Conservation (phyloP, 2,329 filamentous ascomycete species). For the Alternaria atra region DNA sequence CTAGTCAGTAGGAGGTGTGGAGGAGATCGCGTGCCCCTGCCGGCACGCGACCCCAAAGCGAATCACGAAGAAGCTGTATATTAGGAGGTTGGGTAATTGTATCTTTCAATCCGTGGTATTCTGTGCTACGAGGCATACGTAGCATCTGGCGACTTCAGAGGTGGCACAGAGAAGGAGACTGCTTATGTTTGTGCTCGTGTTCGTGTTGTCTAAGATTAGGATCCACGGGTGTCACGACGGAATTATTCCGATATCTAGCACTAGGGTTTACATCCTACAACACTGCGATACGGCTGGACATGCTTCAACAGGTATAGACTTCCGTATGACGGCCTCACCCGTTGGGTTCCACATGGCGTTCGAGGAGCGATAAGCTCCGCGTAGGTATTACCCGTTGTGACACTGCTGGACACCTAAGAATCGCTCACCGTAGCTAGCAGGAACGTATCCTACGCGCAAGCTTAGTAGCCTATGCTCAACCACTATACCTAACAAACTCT, state of each 20-base stretch:
- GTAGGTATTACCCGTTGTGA: background rate
- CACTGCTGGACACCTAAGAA: background rate
- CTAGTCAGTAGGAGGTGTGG: slow-evolving; percentile 9
- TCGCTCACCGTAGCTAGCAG: background rate
- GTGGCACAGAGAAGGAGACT: background rate
- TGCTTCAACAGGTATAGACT: slow-evolving; percentile 21
- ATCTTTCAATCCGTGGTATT: background rate
- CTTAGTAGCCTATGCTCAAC: background rate
- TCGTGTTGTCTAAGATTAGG: background rate
- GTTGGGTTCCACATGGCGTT: slow-evolving; percentile 6
- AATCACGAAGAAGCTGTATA: background rate
- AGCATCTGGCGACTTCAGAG: background rate
- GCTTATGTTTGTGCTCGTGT: background rate
- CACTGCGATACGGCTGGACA: slow-evolving; percentile 18
- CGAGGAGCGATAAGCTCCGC: slow-evolving; percentile 4
- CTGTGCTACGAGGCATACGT: background rate
- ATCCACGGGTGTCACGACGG: background rate
- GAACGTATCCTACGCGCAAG: background rate
- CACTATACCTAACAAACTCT: background rate
- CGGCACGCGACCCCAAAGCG: background rate
- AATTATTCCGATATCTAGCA: slow-evolving; percentile 15
- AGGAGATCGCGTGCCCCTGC: slow-evolving; percentile 4
- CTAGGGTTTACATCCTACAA: slow-evolving; percentile 9
- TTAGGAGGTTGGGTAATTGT: background rate
- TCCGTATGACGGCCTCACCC: slow-evolving; percentile 11